These are phyloP conservation scores for Lipomyces oligophaga DNA, from an alignment of 805 yeast species.

Conservation along the genomic window DNA sequence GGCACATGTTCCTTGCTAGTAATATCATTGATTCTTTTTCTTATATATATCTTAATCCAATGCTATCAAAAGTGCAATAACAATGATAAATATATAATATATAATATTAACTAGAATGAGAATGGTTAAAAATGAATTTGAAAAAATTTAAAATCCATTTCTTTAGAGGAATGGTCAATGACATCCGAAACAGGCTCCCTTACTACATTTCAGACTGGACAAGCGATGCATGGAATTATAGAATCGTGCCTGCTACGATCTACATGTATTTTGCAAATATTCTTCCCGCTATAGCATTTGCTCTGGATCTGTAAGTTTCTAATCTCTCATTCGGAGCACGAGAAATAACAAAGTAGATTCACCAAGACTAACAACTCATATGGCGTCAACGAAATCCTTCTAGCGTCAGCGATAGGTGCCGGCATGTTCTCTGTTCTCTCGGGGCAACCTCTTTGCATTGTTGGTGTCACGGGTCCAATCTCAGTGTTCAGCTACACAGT, in stretches of 20 bases:
- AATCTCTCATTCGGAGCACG: background rate
- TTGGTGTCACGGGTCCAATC: constrained; percentile 96
- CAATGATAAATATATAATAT: background rate
- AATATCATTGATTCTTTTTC: too few species aligned
- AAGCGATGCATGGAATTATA: constrained; percentile 71
- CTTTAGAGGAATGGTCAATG: constrained; percentile 50
- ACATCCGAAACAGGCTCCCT: constrained; percentile 54
- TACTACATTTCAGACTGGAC: constrained; percentile 71
- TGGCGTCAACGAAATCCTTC: constrained; percentile 85
- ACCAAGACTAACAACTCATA: constrained; percentile 82
- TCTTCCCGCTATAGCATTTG: constrained; percentile 16
- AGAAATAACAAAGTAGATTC: constrained; percentile 52
- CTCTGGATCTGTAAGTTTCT: constrained; percentile 15
- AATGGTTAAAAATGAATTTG: background rate
- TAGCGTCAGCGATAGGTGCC: constrained; percentile 85
- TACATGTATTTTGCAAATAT: constrained; percentile 81
- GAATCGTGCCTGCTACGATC: constrained; percentile 80
- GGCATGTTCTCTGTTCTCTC: constrained; percentile 77
- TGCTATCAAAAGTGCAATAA: background rate
- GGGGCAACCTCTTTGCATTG: constrained; percentile 92
- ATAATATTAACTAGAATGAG: background rate
- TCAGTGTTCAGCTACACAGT: constrained; percentile 90
- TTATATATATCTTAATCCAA: too few species aligned
- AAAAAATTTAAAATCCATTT: constrained; percentile 10
- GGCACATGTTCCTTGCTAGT: too few species aligned